Evolutionary conservation across 352 stramenopile species (phyloP).

Genomic region (Phytophthora brassicae): DNA sequence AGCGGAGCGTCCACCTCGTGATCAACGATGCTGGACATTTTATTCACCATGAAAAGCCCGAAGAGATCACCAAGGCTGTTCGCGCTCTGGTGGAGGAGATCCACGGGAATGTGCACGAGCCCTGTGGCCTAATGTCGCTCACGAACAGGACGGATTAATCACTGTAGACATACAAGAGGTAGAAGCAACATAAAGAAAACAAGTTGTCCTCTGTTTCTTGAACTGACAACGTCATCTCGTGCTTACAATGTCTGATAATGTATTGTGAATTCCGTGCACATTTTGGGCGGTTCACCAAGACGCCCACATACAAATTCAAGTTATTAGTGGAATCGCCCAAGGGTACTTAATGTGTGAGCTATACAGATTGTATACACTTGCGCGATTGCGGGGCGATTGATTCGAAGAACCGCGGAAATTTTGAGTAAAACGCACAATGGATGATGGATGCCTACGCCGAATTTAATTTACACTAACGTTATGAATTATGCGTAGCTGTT

Average conservation of each 20-base stretch:
- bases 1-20: conserved; percentile 46
- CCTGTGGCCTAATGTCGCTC: conserved; percentile 31
- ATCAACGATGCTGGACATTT: conserved; percentile 61
- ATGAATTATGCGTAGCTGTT: too few species aligned
- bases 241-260: neutral
- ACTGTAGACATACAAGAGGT: neutral
- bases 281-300: too few species aligned
- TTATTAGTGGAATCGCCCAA: too few species aligned
- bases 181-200: neutral
- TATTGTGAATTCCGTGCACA: neutral
- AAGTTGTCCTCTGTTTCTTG: too few species aligned
- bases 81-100: conserved; percentile 58
- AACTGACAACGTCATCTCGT: neutral
- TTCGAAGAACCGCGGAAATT: too few species aligned
- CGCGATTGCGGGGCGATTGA: too few species aligned
- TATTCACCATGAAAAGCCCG: conserved; percentile 75
- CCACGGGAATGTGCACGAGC: conserved; percentile 25
- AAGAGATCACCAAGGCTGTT: conserved; percentile 57
- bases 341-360: too few species aligned
- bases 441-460: too few species aligned
- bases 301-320: too few species aligned
- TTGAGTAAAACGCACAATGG: too few species aligned
- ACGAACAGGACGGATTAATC: conserved; percentile 16
- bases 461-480: too few species aligned
- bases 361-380: too few species aligned